Percentiles rank a stretch among this genome's conserved stretches.
Evolutionary conservation across 306 rosid genomes (phyloP).

Genomic region (Glycine latifolia): DNA sequence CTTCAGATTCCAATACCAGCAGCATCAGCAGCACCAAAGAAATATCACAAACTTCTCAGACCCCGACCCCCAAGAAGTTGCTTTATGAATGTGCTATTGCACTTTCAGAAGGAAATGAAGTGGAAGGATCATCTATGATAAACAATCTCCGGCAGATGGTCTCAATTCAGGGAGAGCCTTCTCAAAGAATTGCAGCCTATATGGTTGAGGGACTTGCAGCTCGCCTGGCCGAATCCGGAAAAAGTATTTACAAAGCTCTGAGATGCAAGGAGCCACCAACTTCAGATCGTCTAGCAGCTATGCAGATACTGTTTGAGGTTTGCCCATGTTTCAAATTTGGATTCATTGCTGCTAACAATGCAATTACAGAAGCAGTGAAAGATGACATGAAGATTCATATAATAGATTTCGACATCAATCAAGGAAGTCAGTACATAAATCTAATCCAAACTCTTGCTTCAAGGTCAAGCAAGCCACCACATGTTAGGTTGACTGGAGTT

Average conservation of each 20-base stretch:
- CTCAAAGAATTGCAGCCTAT: slow-evolving; percentile 97
- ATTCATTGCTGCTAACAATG: slow-evolving; percentile 84
- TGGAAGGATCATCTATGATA: slow-evolving; percentile 71
- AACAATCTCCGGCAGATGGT: slow-evolving; percentile 77
- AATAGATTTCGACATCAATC: slow-evolving; percentile 88
- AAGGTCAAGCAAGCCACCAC: slow-evolving; percentile 63
- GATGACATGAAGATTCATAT: slow-evolving; percentile 78
- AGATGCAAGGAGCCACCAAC: slow-evolving; percentile 98
- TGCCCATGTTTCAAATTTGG: slow-evolving; percentile 99
- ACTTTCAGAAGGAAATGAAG: slow-evolving; percentile 73
- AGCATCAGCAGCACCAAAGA: slow-evolving; percentile 72
- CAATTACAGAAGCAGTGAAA: slow-evolving; percentile 80
- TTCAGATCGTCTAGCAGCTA: slow-evolving; percentile 89
- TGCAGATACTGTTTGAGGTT: slow-evolving; percentile 95
- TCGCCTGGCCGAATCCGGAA: slow-evolving; percentile 79
- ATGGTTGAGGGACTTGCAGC: slow-evolving; percentile 99
- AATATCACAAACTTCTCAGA: slow-evolving; percentile 52
- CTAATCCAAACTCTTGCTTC: slow-evolving; percentile 80
- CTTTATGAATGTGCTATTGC: slow-evolving; percentile 81
- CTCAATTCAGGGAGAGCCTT: slow-evolving; percentile 92
- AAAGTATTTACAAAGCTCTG: slow-evolving; percentile 75
- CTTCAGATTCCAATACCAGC: slow-evolving; percentile 62
- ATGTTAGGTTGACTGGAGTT: slow-evolving; percentile 82
- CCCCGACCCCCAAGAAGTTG: slow-evolving; percentile 73
- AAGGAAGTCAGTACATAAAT: slow-evolving; percentile 88